Percentiles rank a stretch among this genome's conserved stretches.
Evolutionary conservation across 352 stramenopile genomes (phyloP).

Genomic region (Phytophthora sp.): DNA sequence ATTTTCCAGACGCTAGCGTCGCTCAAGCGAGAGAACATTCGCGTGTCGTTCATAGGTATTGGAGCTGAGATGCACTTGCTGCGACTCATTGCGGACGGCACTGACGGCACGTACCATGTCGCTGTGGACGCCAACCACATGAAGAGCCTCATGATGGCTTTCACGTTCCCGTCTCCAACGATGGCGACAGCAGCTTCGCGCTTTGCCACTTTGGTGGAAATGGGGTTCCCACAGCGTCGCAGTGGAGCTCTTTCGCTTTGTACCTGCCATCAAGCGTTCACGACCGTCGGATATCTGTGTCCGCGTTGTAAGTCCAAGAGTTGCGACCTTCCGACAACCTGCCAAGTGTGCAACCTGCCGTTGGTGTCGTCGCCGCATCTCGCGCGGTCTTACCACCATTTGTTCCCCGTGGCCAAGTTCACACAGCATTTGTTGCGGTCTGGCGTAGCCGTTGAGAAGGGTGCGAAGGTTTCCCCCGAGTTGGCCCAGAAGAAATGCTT

Average conservation of each 20-base stretch:
- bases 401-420: slow-evolving; percentile 97
- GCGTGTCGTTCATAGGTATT: slow-evolving; percentile 94
- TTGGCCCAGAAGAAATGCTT: slow-evolving; percentile 73
- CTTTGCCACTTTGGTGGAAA: slow-evolving; percentile 85
- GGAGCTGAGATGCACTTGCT: slow-evolving; percentile 94
- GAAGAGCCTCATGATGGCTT: slow-evolving; percentile 91
- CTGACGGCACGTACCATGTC: slow-evolving; percentile 94
- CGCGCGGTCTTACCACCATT: slow-evolving; percentile 97
- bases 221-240: slow-evolving; percentile 83
- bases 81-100: slow-evolving; percentile 89
- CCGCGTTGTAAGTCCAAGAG: slow-evolving; percentile 94
- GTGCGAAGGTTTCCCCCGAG: slow-evolving; percentile 15
- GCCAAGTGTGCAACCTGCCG: slow-evolving; percentile 96
- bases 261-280: slow-evolving; percentile 87
- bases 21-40: slow-evolving; percentile 91
- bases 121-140: slow-evolving; percentile 94
- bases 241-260: slow-evolving; percentile 82
- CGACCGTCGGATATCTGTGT: slow-evolving; percentile 93
- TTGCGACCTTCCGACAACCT: slow-evolving; percentile 95
- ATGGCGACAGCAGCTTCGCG: slow-evolving; percentile 68
- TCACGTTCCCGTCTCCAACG: slow-evolving; percentile 94
- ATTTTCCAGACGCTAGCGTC: slow-evolving; percentile 94
- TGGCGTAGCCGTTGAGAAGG: slow-evolving; percentile 25
- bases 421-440: slow-evolving; percentile 64
- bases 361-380: slow-evolving; percentile 97